Percentiles rank a stretch among this genome's conserved stretches.
Evolutionary conservation across 257 asterid species (phyloP).

Genomic region (Solanum ossicruentum): DNA sequence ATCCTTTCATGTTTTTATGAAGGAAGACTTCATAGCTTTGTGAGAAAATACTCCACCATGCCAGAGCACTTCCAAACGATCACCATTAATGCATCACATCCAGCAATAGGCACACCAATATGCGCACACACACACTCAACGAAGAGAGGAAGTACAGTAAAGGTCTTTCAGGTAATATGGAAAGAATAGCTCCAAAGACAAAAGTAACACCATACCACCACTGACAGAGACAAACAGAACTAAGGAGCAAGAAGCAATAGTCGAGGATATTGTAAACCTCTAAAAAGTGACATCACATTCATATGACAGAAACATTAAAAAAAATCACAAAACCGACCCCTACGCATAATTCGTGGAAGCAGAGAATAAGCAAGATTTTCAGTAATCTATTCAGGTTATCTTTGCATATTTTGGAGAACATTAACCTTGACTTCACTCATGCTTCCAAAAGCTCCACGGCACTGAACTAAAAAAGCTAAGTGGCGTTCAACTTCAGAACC

Average conservation of each 20-base stretch:
- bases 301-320: background rate
- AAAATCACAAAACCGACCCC: background rate
- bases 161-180: background rate
- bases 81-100: background rate
- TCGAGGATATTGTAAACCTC: background rate
- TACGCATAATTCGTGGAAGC: background rate
- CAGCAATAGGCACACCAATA: background rate
- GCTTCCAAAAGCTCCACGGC: slow-evolving; percentile 76
- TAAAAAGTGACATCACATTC: background rate
- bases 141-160: background rate
- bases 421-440: slow-evolving; percentile 63
- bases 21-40: background rate
- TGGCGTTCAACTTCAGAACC: slow-evolving; percentile 48
- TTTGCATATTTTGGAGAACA: background rate
- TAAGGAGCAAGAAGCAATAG: background rate
- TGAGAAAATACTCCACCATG: background rate
- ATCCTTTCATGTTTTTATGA: background rate
- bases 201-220: background rate
- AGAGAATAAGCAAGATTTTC: background rate
- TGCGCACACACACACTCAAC: background rate
- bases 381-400: background rate
- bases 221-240: background rate
- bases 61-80: background rate
- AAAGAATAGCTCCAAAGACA: background rate
- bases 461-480: slow-evolving; percentile 61